These are phyloP conservation scores for Selenicereus undatus DNA, from an alignment of 148 eudicot species.

Conservation along the genomic window DNA sequence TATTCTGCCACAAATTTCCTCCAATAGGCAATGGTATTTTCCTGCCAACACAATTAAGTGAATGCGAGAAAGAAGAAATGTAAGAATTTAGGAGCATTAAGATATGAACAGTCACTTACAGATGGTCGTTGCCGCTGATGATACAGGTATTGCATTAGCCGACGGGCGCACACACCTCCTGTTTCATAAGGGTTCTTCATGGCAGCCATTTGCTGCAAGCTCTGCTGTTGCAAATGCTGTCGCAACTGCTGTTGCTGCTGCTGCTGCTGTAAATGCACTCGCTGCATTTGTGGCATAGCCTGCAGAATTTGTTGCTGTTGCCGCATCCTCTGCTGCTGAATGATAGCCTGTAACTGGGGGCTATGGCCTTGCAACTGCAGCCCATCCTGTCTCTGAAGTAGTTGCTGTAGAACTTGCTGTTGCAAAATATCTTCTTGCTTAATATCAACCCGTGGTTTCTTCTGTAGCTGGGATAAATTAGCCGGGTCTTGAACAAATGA, in stretches of 20 bases:
- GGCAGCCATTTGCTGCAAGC: conserved; percentile 53
- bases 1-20: conserved; percentile 91
- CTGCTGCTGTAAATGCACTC: conserved; percentile 59
- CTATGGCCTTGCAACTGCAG: conserved; percentile 61
- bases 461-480: conserved; percentile 59
- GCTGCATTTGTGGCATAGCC: conserved; percentile 66
- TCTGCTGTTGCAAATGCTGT: conserved; percentile 72
- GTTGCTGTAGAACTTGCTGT: conserved; percentile 69
- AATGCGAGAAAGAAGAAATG: background rate
- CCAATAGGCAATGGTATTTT: conserved; percentile 84
- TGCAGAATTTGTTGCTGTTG: conserved; percentile 70
- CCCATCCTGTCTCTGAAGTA: conserved; percentile 70
- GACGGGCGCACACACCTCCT: conserved; percentile 79
- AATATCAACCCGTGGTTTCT: conserved; percentile 77
- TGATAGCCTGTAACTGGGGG: conserved; percentile 74
- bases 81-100: background rate
- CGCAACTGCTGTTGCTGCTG: conserved; percentile 57
- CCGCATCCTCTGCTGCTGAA: conserved; percentile 79
- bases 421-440: conserved; percentile 79
- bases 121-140: conserved; percentile 82
- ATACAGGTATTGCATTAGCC: conserved; percentile 87
- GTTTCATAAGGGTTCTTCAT: conserved; percentile 67
- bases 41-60: conserved; percentile 42
- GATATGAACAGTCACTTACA: conserved; percentile 43
- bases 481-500: conserved; percentile 63